Base-by-base conservation (phyloP, 2,329 filamentous ascomycete genomes). In the Fragosphaeria purpurea region DNA sequence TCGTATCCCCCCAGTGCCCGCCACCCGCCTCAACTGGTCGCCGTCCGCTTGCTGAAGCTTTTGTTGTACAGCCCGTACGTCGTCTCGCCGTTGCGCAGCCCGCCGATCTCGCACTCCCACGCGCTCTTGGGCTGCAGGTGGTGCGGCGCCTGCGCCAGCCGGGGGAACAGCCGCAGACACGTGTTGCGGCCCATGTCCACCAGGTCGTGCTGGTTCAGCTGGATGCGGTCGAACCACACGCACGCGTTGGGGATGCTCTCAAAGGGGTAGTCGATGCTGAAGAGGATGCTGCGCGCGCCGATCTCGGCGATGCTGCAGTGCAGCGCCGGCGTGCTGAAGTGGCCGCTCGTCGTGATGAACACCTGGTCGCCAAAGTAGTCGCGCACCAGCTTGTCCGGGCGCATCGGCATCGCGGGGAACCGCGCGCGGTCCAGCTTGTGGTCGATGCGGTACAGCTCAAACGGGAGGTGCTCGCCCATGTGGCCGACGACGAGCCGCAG, bases 401-500 rank as follows among this genome's bases (percentile, higher is more conserved):
- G 47, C 55, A 60, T 55, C 47, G 50, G 51, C 48, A 56, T 57
- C 11, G 51, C 40, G n/a, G 57, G 56, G 31, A 56, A 57, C 42
- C 55, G 52, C 6, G 50, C 55, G 37, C 55, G 46, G 46, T 61
- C 58, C 32, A 61, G 53, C 53, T 56, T 56, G 52, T 60, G 59
- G 50, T 60, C 53, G 50, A 60, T 60, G 34, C 58, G 53, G 42
- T 55, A 59, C 31, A 59, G 47, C 42, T 60, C 59, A 31, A 55
- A 60, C 6, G 58, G 58, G 33, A 60, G 57, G 47, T 58, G 56
- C 60, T 70, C 68, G 22, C 67, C 67, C 60, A 69, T 63, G 55
- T 71, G 68, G 1, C 69, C 69, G 12, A 69, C 57, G 40, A 70
- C 58, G 40, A 70, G 59, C 55, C 69, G 68, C 33, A 70, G 57